phyloP scores from a whole-genome alignment of 768 basidiomycete species.

The Asterophora lycoperdoides region DNA sequence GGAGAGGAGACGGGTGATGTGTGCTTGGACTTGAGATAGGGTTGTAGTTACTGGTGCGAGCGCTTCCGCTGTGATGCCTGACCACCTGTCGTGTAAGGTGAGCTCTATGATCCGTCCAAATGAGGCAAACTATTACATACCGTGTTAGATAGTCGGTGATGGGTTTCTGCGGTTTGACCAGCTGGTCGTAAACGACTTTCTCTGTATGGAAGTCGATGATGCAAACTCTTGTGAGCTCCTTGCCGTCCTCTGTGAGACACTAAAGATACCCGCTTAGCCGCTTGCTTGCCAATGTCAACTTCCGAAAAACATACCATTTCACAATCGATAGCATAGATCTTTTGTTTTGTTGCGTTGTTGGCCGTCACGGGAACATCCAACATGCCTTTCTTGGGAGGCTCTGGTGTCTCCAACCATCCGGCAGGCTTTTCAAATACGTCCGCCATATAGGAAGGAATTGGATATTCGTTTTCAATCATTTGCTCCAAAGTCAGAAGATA shows the following conservation, averaged over 20 bases:
- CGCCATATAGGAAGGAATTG: slow-evolving; percentile 79
- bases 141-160: slow-evolving; percentile 91
- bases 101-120: neutral
- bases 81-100: slow-evolving; percentile 55
- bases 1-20: slow-evolving; percentile 61
- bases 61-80: slow-evolving; percentile 81
- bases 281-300: neutral
- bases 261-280: slow-evolving; percentile 25
- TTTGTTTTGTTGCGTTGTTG: slow-evolving; percentile 31
- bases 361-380: slow-evolving; percentile 21
- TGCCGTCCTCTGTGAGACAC: slow-evolving; percentile 89
- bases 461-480: slow-evolving; percentile 95
- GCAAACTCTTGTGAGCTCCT: slow-evolving; percentile 82
- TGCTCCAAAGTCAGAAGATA: slow-evolving; percentile 77
- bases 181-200: slow-evolving; percentile 77
- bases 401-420: slow-evolving; percentile 84
- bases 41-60: slow-evolving; percentile 72
- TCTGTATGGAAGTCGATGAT: slow-evolving; percentile 74
- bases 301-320: slow-evolving; percentile 73
- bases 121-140: slow-evolving; percentile 32
- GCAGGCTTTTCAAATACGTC: slow-evolving; percentile 58
- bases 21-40: slow-evolving; percentile 70
- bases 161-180: slow-evolving; percentile 84
- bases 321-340: slow-evolving; percentile 87
- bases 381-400: slow-evolving; percentile 30